Evolutionary conservation across 2,329 filamentous ascomycete species (phyloP), one percentile per base, ranked within the genome.

Genomic region (Aspergillus aculeatinus): DNA sequence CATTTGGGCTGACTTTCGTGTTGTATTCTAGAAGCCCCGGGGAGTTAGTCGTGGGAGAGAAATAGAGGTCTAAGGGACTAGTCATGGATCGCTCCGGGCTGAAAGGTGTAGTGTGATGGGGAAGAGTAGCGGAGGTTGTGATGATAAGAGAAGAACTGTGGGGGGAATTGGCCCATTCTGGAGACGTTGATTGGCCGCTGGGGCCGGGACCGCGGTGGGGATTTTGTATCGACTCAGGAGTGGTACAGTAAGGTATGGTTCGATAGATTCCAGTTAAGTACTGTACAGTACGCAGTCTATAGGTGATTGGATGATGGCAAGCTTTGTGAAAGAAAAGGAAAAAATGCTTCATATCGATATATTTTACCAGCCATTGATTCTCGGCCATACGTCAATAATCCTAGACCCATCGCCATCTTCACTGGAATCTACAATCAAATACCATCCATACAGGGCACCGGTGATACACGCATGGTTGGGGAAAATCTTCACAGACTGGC

Each of bases 391-490:
- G 79, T 94, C 91, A n/a, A 90, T 80, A 61, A 91, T 81, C 67
- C 85, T 82, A 60, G 87, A 81, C 65, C 85, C 82, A 23, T 79
- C 78, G 0, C 80, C 82, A 55, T 79, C 76, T 16, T 73, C 63
- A 51, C 82, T 79, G 29, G 85, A 86, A 74, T 94, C 90, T 2
- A 93, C 85, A 35, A 94, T 78, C 21, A 92, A 77, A 76, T 92
- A 95, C 82, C 86, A 91, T 1, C 83, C 86, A 76, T 88, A 90
- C 29, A 85, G 84, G 0, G 87, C 87, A 0, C 89, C 87, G 1
- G 90, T 85, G 66, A 94, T 88, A 72, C 91, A 95, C 39, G 90
- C 86, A 76, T 95, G 91, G 67, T 94, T 94, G 0, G 90, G 90
- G 86, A 88, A 93, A 7, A 94, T 78, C 59, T 86, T 80, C 27